A percentile compares a stretch with the other conserved stretches of the same genome.
Evolutionary conservation across 305 asterid genomes (phyloP).

Genomic region (Fraxinus platypoda): DNA sequence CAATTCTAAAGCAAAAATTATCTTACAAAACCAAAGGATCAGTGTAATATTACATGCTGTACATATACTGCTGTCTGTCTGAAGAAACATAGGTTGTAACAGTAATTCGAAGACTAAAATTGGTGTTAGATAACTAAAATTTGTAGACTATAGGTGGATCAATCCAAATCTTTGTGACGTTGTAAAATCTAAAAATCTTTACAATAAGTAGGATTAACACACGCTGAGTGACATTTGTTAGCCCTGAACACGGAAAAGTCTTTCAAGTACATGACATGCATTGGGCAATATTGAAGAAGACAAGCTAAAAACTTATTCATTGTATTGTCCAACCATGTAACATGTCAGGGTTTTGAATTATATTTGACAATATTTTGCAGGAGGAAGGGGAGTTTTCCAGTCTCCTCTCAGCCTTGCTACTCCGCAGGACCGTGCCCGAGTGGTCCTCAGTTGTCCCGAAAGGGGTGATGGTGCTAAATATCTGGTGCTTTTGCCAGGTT

Average conservation of each 20-base stretch:
- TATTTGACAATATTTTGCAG: slow-evolving; percentile 30
- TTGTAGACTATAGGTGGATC: neutral
- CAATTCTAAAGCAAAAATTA: neutral
- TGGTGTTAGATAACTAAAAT: neutral
- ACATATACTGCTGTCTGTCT: neutral
- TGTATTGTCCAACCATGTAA: neutral
- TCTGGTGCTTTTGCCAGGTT: slow-evolving; percentile 50
- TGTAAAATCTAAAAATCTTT: neutral
- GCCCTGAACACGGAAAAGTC: neutral
- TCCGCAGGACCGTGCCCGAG: slow-evolving; percentile 35
- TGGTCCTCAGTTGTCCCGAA: slow-evolving; percentile 48
- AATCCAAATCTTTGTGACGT: neutral
- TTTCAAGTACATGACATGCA: neutral
- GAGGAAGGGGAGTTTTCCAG: slow-evolving; percentile 18
- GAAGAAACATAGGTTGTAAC: neutral
- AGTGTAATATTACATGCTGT: neutral
- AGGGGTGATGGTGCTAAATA: slow-evolving; percentile 36
- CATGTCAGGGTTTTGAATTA: neutral
- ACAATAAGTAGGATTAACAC: neutral
- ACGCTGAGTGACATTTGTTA: neutral
- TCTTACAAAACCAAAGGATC: neutral
- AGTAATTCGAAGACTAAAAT: neutral
- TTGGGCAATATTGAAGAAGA: neutral
- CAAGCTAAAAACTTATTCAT: neutral
- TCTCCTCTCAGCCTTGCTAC: slow-evolving; percentile 18